Base-by-base conservation (phyloP, 768 basidiomycete genomes). In the Galerina marginata region DNA sequence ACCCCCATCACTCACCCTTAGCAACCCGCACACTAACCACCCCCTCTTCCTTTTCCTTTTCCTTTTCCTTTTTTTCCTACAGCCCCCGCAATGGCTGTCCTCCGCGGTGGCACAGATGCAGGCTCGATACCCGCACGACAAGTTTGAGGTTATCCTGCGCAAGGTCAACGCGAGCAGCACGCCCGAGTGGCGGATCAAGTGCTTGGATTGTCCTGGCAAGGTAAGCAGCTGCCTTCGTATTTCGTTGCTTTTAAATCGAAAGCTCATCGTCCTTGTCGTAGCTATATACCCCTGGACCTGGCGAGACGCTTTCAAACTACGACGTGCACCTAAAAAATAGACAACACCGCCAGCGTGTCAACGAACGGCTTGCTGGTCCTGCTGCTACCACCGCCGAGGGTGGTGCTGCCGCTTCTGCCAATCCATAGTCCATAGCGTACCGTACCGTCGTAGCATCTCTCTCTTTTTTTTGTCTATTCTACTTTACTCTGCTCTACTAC, bases 151-250 rank as follows among this genome's bases (percentile, higher is more conserved):
- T 15, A 86, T 92, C 36, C 75, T 87, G 37, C 83, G 86, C 33
- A 89, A 86, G 68, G 76, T 82, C 6, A 79, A 79, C 33, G 78
- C 83, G 45, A 80, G 77, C 11, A 81, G 79, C n/a, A 73, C 79
- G 23, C 83, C 86, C 5, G 95, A 96, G 73, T 98, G 96, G 95
- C 85, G 93, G 15, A 83, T 96, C 70, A 95, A 91, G 73, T 97
- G 95, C 72, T 70, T 87, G 64, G 95, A 97, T 72, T 96, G 95
- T 74, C 95, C 95, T 65, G 94, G 94, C 69, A 96, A 95, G 84
- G 94, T 93, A 61, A 26, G 81, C 70, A 15, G 25, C 7, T 25
- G 23, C 33, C 29, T 33, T 33, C 29, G 5, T 7, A 5, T 33
- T 33, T 3, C 20, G 20, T 33, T 33, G 7, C 5, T 33, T 33